These are phyloP conservation scores for Zygosaccharomyces sapae DNA, from an alignment of 1,139 yeast species.

Conservation along the genomic window DNA sequence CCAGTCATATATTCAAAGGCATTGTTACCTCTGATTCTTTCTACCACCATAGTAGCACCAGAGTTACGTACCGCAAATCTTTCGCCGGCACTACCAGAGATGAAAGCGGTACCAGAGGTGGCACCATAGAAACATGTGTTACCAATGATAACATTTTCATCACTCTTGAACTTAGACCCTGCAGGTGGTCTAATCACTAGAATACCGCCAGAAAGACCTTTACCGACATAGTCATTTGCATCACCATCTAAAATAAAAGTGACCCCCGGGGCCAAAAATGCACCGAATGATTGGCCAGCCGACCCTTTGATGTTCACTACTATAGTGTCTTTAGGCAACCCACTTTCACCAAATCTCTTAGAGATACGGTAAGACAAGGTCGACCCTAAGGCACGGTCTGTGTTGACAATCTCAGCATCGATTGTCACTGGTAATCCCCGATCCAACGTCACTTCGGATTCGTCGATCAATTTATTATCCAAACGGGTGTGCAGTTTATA, in stretches of 20 bases:
- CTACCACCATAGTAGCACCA: conserved; percentile 95
- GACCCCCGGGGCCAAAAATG: conserved; percentile 92
- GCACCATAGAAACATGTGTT: conserved; percentile 98
- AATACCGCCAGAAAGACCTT: conserved; percentile 95
- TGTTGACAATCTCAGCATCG: conserved; percentile 87
- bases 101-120: conserved; percentile 88
- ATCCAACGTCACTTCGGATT: conserved; percentile 87
- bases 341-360: conserved; percentile 86
- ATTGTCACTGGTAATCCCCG: conserved; percentile 92
- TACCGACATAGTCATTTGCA: conserved; percentile 96
- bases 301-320: conserved; percentile 89
- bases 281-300: conserved; percentile 99
- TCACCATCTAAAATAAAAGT: conserved; percentile 96
- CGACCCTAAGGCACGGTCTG: conserved; percentile 94
- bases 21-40: conserved; percentile 91
- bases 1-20: conserved; percentile 99
- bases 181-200: conserved; percentile 88
- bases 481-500: conserved; percentile 87
- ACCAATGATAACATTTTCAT: conserved; percentile 94
- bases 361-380: conserved; percentile 92
- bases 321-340: conserved; percentile 92
- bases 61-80: conserved; percentile 98
- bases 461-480: conserved; percentile 93
- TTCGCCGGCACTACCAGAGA: conserved; percentile 97
- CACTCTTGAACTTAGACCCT: conserved; percentile 80